phyloP scores from a whole-genome alignment of 257 asterid species.

The Solanum appendiculatum region DNA sequence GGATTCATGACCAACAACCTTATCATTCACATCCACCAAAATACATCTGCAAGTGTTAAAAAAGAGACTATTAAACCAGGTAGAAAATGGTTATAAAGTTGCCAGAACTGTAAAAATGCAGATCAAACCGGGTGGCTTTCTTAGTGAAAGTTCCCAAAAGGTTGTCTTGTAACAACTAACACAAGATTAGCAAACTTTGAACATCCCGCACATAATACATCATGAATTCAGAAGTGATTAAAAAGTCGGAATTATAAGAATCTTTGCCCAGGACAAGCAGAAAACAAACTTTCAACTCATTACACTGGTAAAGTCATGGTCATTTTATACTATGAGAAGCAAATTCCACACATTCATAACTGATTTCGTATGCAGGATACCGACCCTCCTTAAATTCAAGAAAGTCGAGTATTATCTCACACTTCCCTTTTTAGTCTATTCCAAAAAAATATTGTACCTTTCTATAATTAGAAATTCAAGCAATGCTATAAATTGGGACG shows the following conservation, averaged over 20 bases:
- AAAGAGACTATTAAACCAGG: not conserved
- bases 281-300: not conserved
- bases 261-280: not conserved
- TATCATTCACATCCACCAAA: slow-evolving; percentile 83
- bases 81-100: not conserved
- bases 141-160: not conserved
- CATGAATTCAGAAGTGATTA: not conserved
- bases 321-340: no score
- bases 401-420: not conserved
- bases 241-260: not conserved
- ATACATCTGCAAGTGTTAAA: slow-evolving; percentile 54
- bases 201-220: not conserved
- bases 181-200: not conserved
- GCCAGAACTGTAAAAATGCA: not conserved
- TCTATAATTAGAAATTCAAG: no score
- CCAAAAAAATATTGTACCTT: no score
- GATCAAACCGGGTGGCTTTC: not conserved
- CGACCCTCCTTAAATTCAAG: not conserved
- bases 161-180: not conserved
- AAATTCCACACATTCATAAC: no score
- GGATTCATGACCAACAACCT: slow-evolving; percentile 79
- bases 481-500: no score
- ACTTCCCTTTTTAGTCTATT: not conserved
- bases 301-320: not conserved
- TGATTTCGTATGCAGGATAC: not conserved